phyloP scores from a whole-genome alignment of 1,284 basidiomycete species.

The Phylloporus gajari region DNA sequence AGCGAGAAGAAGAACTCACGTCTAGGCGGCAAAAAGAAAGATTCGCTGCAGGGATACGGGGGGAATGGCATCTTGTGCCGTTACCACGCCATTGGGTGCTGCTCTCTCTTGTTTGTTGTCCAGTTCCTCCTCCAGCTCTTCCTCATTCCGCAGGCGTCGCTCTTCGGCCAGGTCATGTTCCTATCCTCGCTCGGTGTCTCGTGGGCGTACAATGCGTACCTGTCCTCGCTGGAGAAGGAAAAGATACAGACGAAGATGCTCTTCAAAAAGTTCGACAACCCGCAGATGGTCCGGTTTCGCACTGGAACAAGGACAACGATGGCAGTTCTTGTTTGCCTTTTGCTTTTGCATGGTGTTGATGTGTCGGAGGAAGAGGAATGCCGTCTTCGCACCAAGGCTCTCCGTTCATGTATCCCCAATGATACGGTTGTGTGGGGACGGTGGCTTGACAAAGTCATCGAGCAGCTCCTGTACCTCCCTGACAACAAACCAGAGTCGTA shows the following conservation, averaged over 20 bases:
- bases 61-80: not conserved
- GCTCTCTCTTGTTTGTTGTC: conserved; percentile 32
- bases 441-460: conserved; percentile 30
- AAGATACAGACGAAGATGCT: conserved; percentile 36
- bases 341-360: conserved; percentile 26
- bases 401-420: conserved; percentile 29
- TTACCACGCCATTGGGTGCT: conserved; percentile 26
- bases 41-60: too few species aligned
- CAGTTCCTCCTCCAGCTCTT: conserved; percentile 42
- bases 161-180: conserved; percentile 45
- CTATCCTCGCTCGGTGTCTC: conserved; percentile 37
- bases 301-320: conserved; percentile 26
- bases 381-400: not conserved
- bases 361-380: not conserved
- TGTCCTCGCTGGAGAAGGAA: conserved; percentile 40
- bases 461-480: conserved; percentile 19
- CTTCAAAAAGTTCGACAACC: conserved; percentile 21
- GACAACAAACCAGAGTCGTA: conserved; percentile 1
- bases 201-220: conserved; percentile 38
- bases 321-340: conserved; percentile 28
- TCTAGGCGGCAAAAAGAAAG: too few species aligned
- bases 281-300: conserved; percentile 20
- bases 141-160: conserved; percentile 37
- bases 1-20: too few species aligned
- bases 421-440: conserved; percentile 33